phyloP scores from a whole-genome alignment of 768 basidiomycete species.

The Tephrocybe sp. region DNA sequence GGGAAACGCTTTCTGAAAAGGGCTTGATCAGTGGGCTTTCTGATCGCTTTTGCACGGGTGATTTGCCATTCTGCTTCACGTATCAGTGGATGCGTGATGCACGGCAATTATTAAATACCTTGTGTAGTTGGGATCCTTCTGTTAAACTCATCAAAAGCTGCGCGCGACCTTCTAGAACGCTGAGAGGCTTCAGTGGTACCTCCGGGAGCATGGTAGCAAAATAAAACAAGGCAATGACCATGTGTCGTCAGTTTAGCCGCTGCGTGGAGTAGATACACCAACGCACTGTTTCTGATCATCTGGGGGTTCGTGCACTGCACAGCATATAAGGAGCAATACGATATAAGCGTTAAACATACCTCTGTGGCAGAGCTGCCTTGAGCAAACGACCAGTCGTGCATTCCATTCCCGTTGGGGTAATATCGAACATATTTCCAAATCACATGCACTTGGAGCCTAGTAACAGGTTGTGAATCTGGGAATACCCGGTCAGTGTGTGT shows the following conservation, averaged over 20 bases:
- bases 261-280: neutral
- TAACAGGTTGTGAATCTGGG: neutral
- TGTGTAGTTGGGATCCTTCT: neutral
- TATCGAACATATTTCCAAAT: slow-evolving; percentile 1
- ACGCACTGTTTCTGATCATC: neutral
- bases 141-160: neutral
- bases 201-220: slow-evolving; percentile 1
- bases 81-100: neutral
- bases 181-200: neutral
- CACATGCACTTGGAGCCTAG: neutral
- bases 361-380: neutral
- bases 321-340: neutral
- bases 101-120: neutral
- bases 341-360: neutral
- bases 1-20: neutral
- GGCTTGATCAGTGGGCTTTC: neutral
- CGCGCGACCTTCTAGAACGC: neutral
- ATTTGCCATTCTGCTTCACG: neutral
- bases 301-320: neutral
- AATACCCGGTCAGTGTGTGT: neutral
- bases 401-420: neutral
- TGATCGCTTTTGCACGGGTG: neutral
- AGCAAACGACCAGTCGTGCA: neutral
- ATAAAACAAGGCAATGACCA: neutral
- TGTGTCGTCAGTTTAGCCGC: neutral